Base-by-base conservation (phyloP, 2,329 filamentous ascomycete genomes). In the Microdochium bolleyi region DNA sequence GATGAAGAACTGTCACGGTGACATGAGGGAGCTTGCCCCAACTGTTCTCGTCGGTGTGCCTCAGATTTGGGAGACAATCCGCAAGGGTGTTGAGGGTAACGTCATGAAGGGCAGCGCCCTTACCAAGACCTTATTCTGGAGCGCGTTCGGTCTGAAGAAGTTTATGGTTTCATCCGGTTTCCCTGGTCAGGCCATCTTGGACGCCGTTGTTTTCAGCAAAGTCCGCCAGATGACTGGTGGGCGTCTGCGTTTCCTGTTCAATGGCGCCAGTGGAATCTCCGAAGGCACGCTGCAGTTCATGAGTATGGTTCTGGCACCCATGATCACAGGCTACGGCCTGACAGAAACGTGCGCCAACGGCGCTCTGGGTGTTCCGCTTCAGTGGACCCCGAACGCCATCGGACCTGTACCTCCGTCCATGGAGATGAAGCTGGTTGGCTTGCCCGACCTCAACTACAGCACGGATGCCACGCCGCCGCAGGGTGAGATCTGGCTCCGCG, bases 61-160 rank as follows among this genome's bases (percentile, higher is more conserved):
- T 1, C 92, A 95, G 54, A 87, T 99, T 30, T 99, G 92, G 92
- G 94, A 99, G 73, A 92, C 89, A 1, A 87, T 99, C 63, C 92
- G 91, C 77, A 99, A 99, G 77, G 94, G 94, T 52, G 88, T 99
- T 62, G 76, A 92, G 58, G 73, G 76, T 62, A 90, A 91, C 70
- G 85, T 97, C 55, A 86, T 88, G 65, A 74, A 79, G 54, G 80
- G 87, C 56, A 85, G 84, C 62, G 70, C 79, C n/a, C 54, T 97
- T 44, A 79, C 86, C 54, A 85, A 78, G 70, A 84, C 85, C 62
- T 72, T 97, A 56, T 99, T 99, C 78, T 85, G 82, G 82, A 75
- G 75, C 34, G 82, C 83, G 22, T 76, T 80, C 60, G 73, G 71
- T 61, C 73, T 79, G 55, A 88, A 88, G 68, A 70, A 72, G 24